Conservation (phyloP, 1,139 yeast genomes). For the Candida pseudoviswanathii region DNA sequence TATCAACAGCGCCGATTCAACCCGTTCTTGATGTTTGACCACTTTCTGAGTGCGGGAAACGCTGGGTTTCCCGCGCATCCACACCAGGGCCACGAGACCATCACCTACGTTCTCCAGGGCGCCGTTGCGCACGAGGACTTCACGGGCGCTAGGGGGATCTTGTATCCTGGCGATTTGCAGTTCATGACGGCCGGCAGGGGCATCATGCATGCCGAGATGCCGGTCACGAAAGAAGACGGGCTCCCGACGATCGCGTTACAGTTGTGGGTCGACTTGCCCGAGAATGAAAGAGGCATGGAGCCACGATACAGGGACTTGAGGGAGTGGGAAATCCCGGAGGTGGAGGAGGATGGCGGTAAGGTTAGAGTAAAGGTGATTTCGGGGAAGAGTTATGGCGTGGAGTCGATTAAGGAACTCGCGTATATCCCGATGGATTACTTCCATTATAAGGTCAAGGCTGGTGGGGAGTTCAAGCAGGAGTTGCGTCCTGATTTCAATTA, state of each 20-base stretch:
- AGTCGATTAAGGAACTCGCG: constrained; percentile 77
- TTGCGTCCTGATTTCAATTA: constrained; percentile 70
- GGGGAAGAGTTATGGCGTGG: constrained; percentile 75
- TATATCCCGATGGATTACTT: constrained; percentile 83
- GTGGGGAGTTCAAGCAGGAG: constrained; percentile 64
- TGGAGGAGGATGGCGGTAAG: constrained; percentile 66
- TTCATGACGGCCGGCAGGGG: constrained; percentile 96
- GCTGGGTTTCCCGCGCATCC: constrained; percentile 95
- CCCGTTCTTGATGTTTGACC: constrained; percentile 81
- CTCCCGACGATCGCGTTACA: constrained; percentile 72
- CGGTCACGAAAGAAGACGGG: constrained; percentile 62
- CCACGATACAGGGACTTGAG: constrained; percentile 85
- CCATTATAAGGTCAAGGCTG: constrained; percentile 66
- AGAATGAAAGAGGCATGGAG: constrained; percentile 60
- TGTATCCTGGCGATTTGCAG: constrained; percentile 85
- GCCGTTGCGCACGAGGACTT: constrained; percentile 90
- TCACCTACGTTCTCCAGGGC: constrained; percentile 74
- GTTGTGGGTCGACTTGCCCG: constrained; percentile 90
- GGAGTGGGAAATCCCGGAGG: constrained; percentile 67
- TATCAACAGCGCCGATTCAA: constrained; percentile 67
- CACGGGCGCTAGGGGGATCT: constrained; percentile 78
- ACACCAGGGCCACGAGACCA: constrained; percentile 89
- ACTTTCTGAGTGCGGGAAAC: constrained; percentile 45
- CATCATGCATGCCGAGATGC: constrained; percentile 85
- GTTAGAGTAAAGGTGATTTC: constrained; percentile 73